Evolutionary conservation across 2,329 filamentous ascomycete genomes (phyloP), one percentile per base, ranked within the genome.

Genomic region (Aurifilum marmelostoma): DNA sequence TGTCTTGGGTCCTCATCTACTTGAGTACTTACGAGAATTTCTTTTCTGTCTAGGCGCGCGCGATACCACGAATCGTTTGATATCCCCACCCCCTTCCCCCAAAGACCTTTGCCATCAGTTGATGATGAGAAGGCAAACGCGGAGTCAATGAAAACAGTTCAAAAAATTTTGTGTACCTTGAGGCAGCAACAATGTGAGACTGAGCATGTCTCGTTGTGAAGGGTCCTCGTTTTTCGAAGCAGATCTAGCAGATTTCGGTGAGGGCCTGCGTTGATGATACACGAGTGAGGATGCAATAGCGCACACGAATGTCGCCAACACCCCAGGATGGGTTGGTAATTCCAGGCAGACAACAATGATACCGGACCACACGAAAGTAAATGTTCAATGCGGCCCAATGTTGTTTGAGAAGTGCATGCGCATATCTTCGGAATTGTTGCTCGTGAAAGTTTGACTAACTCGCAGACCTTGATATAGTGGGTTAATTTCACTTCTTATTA

Each of bases 41-140:
- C 9, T 58, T 58, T 21, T 39, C 39, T 43, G n/a, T 62, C 27
- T 50, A 47, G 21, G 61, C 61, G 24, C 41, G 61, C 41, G 41
- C 27, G 61, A 63, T 63, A 63, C 61, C 61, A 63, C 39, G 29
- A 14, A 29, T 32, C 41, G 61, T 34, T 50, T 24, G 61, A 50
- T 32, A 11, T 3, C 14, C 59, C 18, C 34, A 7, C 21, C 18
- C 43, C 41, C 14, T 6, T 14, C 39, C 39, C 39, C 41, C 41
- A 4, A n/a, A n/a, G n/a, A 5, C 34, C 43, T 50, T 56, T 29
- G 2, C 14, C 14, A 8, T 32, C 27, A 29, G 21, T 32, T 60
- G 32, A 9, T 37, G 58, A 24, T 34, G 34, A 34, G 34, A 29
- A 60, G 18, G 18, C 5, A 43, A 62, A 34, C 21, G 16, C n/a